Base-by-base conservation (phyloP, 805 yeast genomes). In the Huiozyma naganishii region DNA sequence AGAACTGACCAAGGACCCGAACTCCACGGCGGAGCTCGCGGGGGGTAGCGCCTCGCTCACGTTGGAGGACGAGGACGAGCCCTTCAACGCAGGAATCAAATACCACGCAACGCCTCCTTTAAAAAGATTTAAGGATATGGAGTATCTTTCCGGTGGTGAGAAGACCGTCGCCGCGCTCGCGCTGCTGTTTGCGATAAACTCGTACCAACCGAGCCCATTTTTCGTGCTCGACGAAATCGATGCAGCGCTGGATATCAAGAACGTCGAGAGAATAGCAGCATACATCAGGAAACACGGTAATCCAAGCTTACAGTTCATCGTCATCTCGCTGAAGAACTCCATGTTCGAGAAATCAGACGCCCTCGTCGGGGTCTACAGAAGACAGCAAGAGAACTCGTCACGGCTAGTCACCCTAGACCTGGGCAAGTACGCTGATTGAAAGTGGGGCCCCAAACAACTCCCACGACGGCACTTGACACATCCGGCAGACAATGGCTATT, bases 141-240 rank as follows among this genome's bases (percentile, higher is more conserved):
- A 86, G 45, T 74, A 84, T 44, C 70, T 92, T 23, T 87, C 96
- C 1, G 98, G 98, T 43, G 98, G 98, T 44, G 98, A 92, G 59
- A 88, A 89, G 59, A 85, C 97, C 1, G 81, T 92, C 61, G 98
- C 98, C 2, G 98, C 98, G 0, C 67, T 92, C 49, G 97, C 97
- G 0, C 68, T 92, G 49, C 63, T 92, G 40, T 92, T 92, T 66
- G 89, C 97, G 0, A 78, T 89, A 36, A 97, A 92, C 59, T 80
- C 94, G 0, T 83, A 69, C 64, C 90, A 81, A 41, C 97, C 97
- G 2, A 82, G 96, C 1, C 98, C 98, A 30, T 92, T 92, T 59
- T 90, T 92, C 59, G 95, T 92, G 0, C 68, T 92, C 37, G 98
- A 92, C 61, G 98, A 92, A 64, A 88, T 92, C n/a, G 98, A 92